Percentiles rank a stretch among this genome's conserved stretches.
Evolutionary conservation across 257 asterid genomes (phyloP).

Genomic region (Fraxinus pennsylvanica): DNA sequence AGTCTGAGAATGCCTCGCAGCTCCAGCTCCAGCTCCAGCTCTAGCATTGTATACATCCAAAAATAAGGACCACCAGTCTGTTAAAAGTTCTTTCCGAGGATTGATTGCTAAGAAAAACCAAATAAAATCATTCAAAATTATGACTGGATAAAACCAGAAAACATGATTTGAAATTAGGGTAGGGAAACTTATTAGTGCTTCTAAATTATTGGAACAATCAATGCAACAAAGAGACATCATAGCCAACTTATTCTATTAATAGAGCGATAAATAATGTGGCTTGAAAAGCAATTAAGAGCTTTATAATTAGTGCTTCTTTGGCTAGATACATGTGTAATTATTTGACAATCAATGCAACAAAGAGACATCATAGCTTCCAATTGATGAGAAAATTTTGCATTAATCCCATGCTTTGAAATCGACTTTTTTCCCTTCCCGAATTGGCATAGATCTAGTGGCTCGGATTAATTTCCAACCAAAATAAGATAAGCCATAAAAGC

Average conservation of each 20-base stretch:
- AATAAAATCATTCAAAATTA: background rate
- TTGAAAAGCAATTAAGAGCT: no score
- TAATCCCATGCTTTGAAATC: no score
- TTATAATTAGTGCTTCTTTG: background rate
- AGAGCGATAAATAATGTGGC: no score
- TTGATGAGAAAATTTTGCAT: background rate
- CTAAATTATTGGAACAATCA: no score
- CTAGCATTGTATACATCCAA: slow-evolving; percentile 32
- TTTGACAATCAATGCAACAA: slow-evolving; percentile 18
- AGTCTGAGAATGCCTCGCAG: background rate
- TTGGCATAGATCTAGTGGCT: background rate
- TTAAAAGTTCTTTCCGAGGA: slow-evolving; percentile 40
- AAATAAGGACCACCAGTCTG: slow-evolving; percentile 53
- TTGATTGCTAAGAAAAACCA: slow-evolving; percentile 27
- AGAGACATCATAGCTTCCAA: background rate
- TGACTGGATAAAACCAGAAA: background rate
- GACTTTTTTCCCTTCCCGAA: no score
- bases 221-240: no score
- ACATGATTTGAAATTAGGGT: no score
- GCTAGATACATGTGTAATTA: background rate
- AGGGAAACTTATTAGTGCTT: no score
- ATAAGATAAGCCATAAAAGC: background rate
- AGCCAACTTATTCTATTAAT: no score
- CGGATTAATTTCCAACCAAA: slow-evolving; percentile 4
- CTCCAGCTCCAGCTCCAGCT: background rate